phyloP scores from a whole-genome alignment of 768 basidiomycete species.

The Roridomyces roridus region DNA sequence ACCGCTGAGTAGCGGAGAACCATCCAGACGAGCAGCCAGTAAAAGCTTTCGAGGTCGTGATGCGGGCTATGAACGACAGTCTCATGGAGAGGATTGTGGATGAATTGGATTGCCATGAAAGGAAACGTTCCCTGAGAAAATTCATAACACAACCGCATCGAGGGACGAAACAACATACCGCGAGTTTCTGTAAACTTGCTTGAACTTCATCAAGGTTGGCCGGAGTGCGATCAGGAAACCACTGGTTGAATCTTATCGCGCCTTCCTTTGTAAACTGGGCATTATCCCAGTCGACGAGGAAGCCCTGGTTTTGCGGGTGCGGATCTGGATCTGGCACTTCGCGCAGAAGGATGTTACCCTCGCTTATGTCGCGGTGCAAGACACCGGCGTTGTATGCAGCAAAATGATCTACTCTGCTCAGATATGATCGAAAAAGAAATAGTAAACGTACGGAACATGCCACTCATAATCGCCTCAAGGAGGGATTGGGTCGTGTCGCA shows the following conservation, averaged over 20 bases:
- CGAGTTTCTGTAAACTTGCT: neutral
- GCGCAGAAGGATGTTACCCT: neutral
- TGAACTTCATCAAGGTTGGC: neutral
- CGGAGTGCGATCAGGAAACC: neutral
- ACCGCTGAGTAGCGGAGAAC: conserved; percentile 1
- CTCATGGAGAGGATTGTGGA: neutral
- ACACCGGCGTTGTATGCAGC: conserved; percentile 5
- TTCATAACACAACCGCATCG: neutral
- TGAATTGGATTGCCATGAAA: conserved; percentile 10
- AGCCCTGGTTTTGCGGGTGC: neutral
- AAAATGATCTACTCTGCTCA: neutral
- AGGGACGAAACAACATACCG: neutral
- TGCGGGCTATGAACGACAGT: neutral
- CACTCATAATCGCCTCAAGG: neutral
- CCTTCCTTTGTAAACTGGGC: conserved; percentile 6
- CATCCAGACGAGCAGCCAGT: conserved; percentile 14
- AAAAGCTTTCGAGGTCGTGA: conserved; percentile 14
- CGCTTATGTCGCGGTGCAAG: conserved; percentile 10
- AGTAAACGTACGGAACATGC: neutral
- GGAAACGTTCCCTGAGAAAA: conserved; percentile 4
- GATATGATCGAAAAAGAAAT: neutral
- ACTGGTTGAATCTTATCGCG: neutral
- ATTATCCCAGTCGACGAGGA: conserved; percentile 13
- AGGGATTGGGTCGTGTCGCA: neutral
- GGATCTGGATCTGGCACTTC: neutral